Percentiles rank a stretch among this genome's conserved stretches.
phyloP scores from a whole-genome alignment of 768 basidiomycete genomes.

The Podaxis mareebaensis region DNA sequence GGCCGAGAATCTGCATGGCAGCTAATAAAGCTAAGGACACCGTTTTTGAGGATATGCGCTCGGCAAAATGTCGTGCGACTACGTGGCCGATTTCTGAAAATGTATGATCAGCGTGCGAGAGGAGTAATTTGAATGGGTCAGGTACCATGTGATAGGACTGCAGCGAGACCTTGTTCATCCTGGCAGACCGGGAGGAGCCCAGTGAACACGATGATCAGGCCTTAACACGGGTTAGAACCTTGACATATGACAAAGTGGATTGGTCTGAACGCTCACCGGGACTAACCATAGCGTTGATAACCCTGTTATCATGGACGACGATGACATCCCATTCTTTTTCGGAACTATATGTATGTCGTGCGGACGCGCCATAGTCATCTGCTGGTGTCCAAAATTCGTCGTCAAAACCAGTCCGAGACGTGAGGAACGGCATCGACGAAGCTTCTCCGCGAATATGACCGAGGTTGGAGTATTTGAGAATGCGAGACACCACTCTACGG shows the following conservation, averaged over 20 bases:
- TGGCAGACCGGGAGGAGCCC: conserved; percentile 79
- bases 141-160: conserved; percentile 82
- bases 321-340: conserved; percentile 64
- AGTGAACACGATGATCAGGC: conserved; percentile 84
- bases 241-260: background rate
- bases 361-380: conserved; percentile 26
- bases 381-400: conserved; percentile 35
- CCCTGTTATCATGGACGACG: conserved; percentile 71
- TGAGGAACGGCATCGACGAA: conserved; percentile 20
- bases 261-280: conserved; percentile 48
- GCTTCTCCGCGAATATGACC: conserved; percentile 53
- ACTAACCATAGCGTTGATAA: conserved; percentile 76
- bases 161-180: conserved; percentile 82
- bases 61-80: conserved; percentile 49
- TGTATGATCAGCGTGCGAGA: background rate
- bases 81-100: conserved; percentile 7
- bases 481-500: conserved; percentile 63
- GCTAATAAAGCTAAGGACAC: conserved; percentile 42
- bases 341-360: conserved; percentile 30
- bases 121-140: conserved; percentile 2
- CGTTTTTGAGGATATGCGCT: conserved; percentile 50
- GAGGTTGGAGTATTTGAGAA: conserved; percentile 72
- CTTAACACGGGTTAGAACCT: conserved; percentile 30
- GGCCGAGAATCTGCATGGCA: conserved; percentile 49
- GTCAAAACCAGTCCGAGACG: conserved; percentile 25